Base-by-base conservation (phyloP, 2,329 filamentous ascomycete genomes). In the Monilinia fructigena region DNA sequence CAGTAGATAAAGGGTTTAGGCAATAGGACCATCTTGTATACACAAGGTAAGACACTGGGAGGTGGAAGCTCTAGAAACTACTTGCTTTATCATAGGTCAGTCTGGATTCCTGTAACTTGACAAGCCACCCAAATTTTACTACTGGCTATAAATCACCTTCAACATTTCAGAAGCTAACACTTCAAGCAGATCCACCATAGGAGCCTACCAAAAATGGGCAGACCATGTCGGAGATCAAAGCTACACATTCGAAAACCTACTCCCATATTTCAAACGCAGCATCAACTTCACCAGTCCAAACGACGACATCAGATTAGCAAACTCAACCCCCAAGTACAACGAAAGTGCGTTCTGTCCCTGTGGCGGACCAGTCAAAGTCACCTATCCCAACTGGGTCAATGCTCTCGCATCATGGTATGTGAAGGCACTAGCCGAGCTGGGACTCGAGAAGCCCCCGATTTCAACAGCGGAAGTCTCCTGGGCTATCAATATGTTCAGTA, bases 221-320 rank as follows among this genome's bases (percentile, higher is more conserved):
- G 71, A 76, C 42, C 70, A 76, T 3, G 75, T 78, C 0, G 76
- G 74, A 2, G 81, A 84, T 63, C 58, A 77, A 1, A 73, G 76
- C 2, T 86, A 82, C 77, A 78, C 77, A 67, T 82, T 81, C 65
- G 73, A 81, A 4, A 77, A 77, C 12, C 76, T 84, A 40, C 75
- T 80, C 20, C 80, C 80, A 2, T 85, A 80, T 73, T 78, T 82
- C 65, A 74, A 74, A 48, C 81, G 79, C 66, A 69, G 68, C 42
- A 66, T 70, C 12, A 55, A 61, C 3, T 68, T 70, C 65, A 70
- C 69, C 40, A 59, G 63, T 38, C 76, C 76, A 2, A 26, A 64
- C 42, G 76, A 76, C 6, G 47, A 31, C 18, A 11, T 48, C 5
- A 23, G 64, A 5, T 8, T 40, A 4, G 16, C 31, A 3, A 66